Base-by-base conservation (phyloP, 805 yeast species). In the Naumovozyma castellii region DNA sequence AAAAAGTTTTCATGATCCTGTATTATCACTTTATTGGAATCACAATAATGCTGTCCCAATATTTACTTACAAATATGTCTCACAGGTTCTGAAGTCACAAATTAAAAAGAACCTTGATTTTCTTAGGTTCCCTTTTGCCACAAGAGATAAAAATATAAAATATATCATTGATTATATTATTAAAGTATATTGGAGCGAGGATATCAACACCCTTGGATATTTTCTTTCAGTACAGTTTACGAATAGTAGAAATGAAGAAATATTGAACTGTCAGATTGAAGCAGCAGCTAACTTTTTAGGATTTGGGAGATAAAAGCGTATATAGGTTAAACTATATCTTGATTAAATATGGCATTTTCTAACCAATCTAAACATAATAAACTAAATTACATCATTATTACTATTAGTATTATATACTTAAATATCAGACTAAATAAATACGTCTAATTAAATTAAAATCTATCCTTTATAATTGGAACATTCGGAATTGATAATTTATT, bases 151-250 rank as follows among this genome's bases (percentile, higher is more conserved):
- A 14, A 65, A 61, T 42, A 39, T 64, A 36, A 44, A 37, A 15
- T 51, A 58, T 27, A 54, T 66, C 27, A 38, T 61, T 10, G 57
- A 59, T 17, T 61, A 60, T 41, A 55, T 67, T 34, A 42, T 64
- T 34, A 64, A 64, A 25, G 53, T 56, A 1, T 60, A 53, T 38
- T 65, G 68, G 64, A 39, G 43, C 3, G 54, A 56, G 14, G 59
- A 66, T 38, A 20, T 46, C 5, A 39, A 39, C 19, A 43, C 42
- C 3, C 39, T 56, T 30, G 36, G 52, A 5, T 41, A 41, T n/a
- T 52, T 54, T 37, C 30, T 55, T 28, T 43, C 44, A 18, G 31
- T 45, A n/a, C 35, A 46, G 39, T 39, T 39, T 29, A 25, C 47
- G 3, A 46, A 46, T 36, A 46, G 50, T n/a, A 43, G 46, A 8